These are phyloP conservation scores for Colletotrichum sojae DNA, from an alignment of 2,329 filamentous ascomycete species.

Conservation along the genomic window DNA sequence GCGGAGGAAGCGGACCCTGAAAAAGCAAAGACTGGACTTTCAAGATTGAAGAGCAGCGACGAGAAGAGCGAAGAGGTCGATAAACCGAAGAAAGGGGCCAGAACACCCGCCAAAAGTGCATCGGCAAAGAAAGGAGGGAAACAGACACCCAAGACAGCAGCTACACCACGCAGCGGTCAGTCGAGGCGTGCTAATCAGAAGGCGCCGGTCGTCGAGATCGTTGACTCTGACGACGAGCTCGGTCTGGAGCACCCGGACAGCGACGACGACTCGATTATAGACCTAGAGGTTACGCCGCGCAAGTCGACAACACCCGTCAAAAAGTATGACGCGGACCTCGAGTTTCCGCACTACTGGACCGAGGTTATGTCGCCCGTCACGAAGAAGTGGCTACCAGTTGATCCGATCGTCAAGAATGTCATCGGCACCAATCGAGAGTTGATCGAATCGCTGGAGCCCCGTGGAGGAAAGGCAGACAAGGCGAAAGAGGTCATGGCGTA, in stretches of 20 bases:
- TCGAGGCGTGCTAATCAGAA: slow-evolving; percentile 27
- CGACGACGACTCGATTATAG: slow-evolving; percentile 72
- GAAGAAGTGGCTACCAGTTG: slow-evolving; percentile 83
- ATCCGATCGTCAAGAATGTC: slow-evolving; percentile 77
- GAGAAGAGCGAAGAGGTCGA: slow-evolving; percentile 38
- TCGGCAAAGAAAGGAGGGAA: slow-evolving; percentile 23
- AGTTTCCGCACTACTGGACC: slow-evolving; percentile 93
- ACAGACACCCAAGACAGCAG: slow-evolving; percentile 18
- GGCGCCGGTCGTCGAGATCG: slow-evolving; percentile 6
- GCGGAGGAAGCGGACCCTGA: slow-evolving; percentile 79
- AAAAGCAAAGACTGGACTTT: slow-evolving; percentile 48
- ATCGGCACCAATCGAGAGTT: slow-evolving; percentile 81
- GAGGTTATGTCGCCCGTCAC: slow-evolving; percentile 89
- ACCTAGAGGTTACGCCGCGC: slow-evolving; percentile 62
- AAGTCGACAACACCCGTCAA: slow-evolving; percentile 56
- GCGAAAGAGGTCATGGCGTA: slow-evolving; percentile 93
- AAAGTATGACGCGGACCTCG: slow-evolving; percentile 81
- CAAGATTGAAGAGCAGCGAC: slow-evolving; percentile 19
- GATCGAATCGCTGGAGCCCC: slow-evolving; percentile 83
- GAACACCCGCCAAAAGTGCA: slow-evolving; percentile 40
- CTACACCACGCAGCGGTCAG: slow-evolving; percentile 4
- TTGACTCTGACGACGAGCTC: slow-evolving; percentile 37
- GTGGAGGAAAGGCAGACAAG: slow-evolving; percentile 86
- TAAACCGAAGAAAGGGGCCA: slow-evolving; percentile 38
- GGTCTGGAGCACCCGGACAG: slow-evolving; percentile 62